A percentile compares a stretch with the other conserved stretches of the same genome.
Evolutionary conservation across 2,329 filamentous ascomycete genomes (phyloP).

Genomic region (Septoria petroselini): DNA sequence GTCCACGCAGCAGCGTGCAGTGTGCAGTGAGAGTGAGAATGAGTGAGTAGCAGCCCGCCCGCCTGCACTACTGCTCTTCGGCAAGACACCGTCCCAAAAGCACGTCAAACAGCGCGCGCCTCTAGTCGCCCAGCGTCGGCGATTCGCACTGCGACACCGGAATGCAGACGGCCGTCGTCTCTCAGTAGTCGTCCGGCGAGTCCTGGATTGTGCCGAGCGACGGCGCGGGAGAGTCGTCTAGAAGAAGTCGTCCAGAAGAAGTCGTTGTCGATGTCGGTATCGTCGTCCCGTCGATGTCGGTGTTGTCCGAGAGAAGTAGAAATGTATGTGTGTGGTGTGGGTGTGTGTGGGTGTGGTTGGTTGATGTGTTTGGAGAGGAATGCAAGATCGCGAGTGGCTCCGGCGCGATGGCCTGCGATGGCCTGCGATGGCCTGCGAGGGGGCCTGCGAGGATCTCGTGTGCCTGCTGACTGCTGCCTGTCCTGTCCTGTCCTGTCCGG

Average conservation of each 20-base stretch:
- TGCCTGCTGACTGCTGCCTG: too few relatives aligned
- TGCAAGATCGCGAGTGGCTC: slow-evolving; percentile 1
- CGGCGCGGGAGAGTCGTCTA: too few relatives aligned
- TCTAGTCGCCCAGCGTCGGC: too few relatives aligned
- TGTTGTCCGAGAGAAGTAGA: too few relatives aligned
- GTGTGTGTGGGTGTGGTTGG: too few relatives aligned
- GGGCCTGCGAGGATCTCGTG: too few relatives aligned
- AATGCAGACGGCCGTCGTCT: neutral
- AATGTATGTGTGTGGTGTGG: slow-evolving; percentile 3
- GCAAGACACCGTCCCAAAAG: neutral
- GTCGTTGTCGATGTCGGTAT: neutral
- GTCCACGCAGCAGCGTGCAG: neutral
- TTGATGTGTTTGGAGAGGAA: slow-evolving; percentile 2
- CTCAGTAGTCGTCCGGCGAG: neutral
- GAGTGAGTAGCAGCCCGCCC: neutral
- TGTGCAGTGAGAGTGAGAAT: neutral
- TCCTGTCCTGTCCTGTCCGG: too few relatives aligned
- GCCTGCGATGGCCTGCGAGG: too few relatives aligned
- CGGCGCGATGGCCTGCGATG: neutral
- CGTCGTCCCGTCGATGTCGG: neutral
- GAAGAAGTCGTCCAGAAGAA: neutral
- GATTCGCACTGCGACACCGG: slow-evolving; percentile 7
- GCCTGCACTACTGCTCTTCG: neutral
- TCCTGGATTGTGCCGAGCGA: neutral
- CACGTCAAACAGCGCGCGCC: neutral